phyloP scores from a whole-genome alignment of 805 yeast species.

The Barnettozyma siamensis region DNA sequence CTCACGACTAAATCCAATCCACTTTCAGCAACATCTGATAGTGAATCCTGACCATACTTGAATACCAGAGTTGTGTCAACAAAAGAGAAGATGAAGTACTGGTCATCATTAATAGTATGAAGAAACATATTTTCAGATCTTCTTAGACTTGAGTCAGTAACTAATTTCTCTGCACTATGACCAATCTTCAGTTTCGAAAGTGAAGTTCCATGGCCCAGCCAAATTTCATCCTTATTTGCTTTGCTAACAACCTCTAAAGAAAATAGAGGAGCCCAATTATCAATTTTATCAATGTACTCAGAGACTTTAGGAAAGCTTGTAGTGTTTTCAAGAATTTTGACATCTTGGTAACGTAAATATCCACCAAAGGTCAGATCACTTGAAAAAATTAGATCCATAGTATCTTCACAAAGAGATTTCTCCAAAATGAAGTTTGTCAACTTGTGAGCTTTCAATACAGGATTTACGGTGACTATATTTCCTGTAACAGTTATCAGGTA shows the following conservation, averaged over 20 bases:
- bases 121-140: conserved; percentile 14
- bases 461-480: conserved; percentile 20
- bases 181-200: conserved; percentile 18
- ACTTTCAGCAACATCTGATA: conserved; percentile 24
- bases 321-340: conserved; percentile 15
- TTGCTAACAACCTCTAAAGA: conserved; percentile 32
- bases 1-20: conserved; percentile 13
- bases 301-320: conserved; percentile 4
- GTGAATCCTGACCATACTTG: conserved; percentile 25
- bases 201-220: conserved; percentile 24
- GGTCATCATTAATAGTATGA: conserved; percentile 14
- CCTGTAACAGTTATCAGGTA: conserved; percentile 20
- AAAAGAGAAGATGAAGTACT: conserved; percentile 31
- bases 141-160: conserved; percentile 15
- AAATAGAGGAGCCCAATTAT: conserved; percentile 44
- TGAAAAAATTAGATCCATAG: conserved; percentile 28
- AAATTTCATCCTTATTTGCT: conserved; percentile 32
- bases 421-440: conserved; percentile 25
- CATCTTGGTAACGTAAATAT: conserved; percentile 27
- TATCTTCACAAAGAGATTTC: conserved; percentile 2
- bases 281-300: conserved; percentile 25
- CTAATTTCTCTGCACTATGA: conserved; percentile 12
- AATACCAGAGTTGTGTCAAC: conserved; percentile 34
- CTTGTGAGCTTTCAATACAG: conserved; percentile 33
- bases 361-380: conserved; percentile 38